Conservation (phyloP, 73 alveolate genomes). For the Effrenium voratum region DNA sequence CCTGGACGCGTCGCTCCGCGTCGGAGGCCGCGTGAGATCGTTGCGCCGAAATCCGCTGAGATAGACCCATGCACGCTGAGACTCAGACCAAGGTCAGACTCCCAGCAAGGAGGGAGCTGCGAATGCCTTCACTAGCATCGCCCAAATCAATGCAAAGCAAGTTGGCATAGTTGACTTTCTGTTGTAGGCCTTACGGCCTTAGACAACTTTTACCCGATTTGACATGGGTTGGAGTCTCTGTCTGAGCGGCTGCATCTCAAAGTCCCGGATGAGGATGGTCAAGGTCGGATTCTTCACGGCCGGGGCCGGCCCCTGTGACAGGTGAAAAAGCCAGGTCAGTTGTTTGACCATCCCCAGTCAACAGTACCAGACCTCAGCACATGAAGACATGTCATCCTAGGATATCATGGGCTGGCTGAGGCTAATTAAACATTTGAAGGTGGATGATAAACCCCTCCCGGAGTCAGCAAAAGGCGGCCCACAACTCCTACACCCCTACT, state of each 20-base stretch:
- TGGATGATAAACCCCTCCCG: no score
- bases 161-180: neutral
- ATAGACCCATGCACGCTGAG: neutral
- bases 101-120: constrained; percentile 17
- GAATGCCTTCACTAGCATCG: constrained; percentile 10
- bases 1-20: neutral
- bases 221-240: neutral
- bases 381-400: no score
- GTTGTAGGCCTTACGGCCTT: neutral
- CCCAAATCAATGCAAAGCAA: neutral
- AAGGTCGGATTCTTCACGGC: constrained; percentile 42
- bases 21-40: no score
- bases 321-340: no score
- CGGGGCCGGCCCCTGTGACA: neutral
- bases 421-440: no score
- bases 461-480: no score
- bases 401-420: no score
- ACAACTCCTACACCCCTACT: no score
- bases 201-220: neutral
- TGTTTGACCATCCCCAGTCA: no score
- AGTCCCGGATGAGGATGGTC: constrained; percentile 47
- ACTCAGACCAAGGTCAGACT: neutral
- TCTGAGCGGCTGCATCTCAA: constrained; percentile 42
- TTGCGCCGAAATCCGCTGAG: no score
- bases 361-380: no score